Percentiles rank a stretch among this genome's conserved stretches.
phyloP scores from a whole-genome alignment of 805 yeast genomes.

The Wickerhamiella bombiphila region DNA sequence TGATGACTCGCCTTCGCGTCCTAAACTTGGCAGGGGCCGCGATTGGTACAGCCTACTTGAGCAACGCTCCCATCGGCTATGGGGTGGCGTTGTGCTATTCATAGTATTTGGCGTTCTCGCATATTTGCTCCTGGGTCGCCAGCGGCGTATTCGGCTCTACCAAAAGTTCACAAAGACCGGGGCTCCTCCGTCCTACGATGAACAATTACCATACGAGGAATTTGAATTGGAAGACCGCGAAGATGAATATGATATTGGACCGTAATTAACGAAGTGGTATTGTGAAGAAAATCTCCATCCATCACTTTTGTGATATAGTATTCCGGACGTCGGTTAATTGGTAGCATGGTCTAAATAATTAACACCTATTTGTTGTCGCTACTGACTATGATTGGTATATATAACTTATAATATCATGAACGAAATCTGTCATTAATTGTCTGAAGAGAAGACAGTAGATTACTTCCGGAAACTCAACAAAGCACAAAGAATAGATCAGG shows the following conservation, averaged over 20 bases:
- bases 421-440: no score
- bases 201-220: slow-evolving; percentile 5
- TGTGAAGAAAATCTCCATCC: no score
- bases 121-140: slow-evolving; percentile 26
- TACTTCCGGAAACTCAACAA: no score
- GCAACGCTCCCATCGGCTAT: slow-evolving; percentile 20
- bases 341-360: no score
- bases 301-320: no score
- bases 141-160: slow-evolving; percentile 14
- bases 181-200: slow-evolving; percentile 1
- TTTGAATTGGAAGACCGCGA: slow-evolving; percentile 4
- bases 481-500: no score
- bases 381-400: no score
- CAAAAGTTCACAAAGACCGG: slow-evolving; percentile 7
- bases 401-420: no score
- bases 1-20: slow-evolving; percentile 7
- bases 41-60: slow-evolving; percentile 12
- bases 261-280: background rate
- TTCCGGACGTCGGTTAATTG: no score
- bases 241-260: slow-evolving; percentile 4
- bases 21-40: slow-evolving; percentile 3
- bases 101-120: slow-evolving; percentile 21
- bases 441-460: no score
- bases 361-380: no score
- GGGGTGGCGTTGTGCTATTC: slow-evolving; percentile 27